Evolutionary conservation across 257 asterid species (phyloP).

Genomic region (Nyctanthes arbortristis): DNA sequence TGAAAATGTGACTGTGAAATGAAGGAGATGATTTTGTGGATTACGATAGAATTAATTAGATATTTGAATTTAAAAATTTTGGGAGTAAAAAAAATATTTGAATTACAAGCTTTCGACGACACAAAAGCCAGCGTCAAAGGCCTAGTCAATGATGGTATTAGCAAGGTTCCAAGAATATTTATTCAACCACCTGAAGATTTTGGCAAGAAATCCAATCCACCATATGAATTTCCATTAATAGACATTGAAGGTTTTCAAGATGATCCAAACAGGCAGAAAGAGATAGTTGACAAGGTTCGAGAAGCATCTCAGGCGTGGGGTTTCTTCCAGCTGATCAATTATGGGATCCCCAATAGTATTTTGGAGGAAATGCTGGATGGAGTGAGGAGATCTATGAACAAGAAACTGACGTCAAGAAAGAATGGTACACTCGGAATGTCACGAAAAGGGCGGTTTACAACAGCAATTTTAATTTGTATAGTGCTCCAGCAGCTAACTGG

Average conservation of each 20-base stretch:
- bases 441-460: conserved; percentile 19
- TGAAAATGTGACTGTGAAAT: too few relatives aligned
- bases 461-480: too few relatives aligned
- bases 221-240: conserved; percentile 32
- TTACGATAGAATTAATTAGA: too few relatives aligned
- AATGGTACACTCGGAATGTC: conserved; percentile 29
- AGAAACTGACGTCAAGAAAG: conserved; percentile 28
- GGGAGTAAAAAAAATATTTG: too few relatives aligned
- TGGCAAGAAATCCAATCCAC: too few relatives aligned
- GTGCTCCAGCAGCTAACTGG: too few relatives aligned
- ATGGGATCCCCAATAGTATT: conserved; percentile 12
- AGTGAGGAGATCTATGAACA: conserved; percentile 7
- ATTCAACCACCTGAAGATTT: conserved; percentile 25
- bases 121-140: conserved; percentile 45
- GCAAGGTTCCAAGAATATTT: conserved; percentile 34
- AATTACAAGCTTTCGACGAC: too few relatives aligned
- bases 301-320: conserved; percentile 46
- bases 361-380: conserved; percentile 30
- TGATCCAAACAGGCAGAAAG: conserved; percentile 23
- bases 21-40: too few relatives aligned
- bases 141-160: conserved; percentile 30
- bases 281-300: conserved; percentile 28
- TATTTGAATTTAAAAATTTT: too few relatives aligned
- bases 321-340: conserved; percentile 49
- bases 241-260: conserved; percentile 26